Evolutionary conservation across 2,329 filamentous ascomycete genomes (phyloP), one percentile per base, ranked within the genome.

Genomic region (Neonectria punicea): DNA sequence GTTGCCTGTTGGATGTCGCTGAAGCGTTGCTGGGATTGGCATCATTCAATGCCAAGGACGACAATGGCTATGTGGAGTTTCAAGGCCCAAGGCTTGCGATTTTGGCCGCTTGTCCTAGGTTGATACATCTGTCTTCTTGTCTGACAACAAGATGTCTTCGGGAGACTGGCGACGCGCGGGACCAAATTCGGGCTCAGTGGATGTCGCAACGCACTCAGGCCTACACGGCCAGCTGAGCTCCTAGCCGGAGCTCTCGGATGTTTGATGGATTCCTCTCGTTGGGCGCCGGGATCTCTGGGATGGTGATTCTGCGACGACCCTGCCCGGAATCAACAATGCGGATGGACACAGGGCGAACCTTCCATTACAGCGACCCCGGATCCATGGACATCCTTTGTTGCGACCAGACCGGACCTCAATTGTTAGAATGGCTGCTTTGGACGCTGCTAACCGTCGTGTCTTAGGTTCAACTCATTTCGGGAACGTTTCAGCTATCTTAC

Each of bases 391-490:
- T 34, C 30, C 36, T 25, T 2, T 61, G 58, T 55, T 50, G 56
- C 51, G 53, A 49, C 44, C 41, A 34, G 14, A 28, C 18, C 20
- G 25, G 34, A 28, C 43, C 8, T 25, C 14, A 9, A 30, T 55
- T 34, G 34, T 18, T 20, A 9, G 32, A 18, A 55, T 5, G 30
- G 14, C 11, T 39, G 28, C 34, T n/a, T 22, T 16, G 28, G 36
- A 25, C 34, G 25, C 49, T 62, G 60, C 75, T 79, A 68, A 79
- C 66, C 28, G n/a, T 25, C 14, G n/a, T 41, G n/a, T 16, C 3
- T 25, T 56, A 80, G 79, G 79, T 80, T 80, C 75, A 78, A 74
- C 77, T 80, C 73, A 77, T 80, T 80, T 80, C 74, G 71, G 77
- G 75, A 80, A 79, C 76, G 76, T 77, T 78, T 76, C 71, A 76